Conservation (phyloP, 73 alveolate species). For the Symbiodinium pilosum region DNA sequence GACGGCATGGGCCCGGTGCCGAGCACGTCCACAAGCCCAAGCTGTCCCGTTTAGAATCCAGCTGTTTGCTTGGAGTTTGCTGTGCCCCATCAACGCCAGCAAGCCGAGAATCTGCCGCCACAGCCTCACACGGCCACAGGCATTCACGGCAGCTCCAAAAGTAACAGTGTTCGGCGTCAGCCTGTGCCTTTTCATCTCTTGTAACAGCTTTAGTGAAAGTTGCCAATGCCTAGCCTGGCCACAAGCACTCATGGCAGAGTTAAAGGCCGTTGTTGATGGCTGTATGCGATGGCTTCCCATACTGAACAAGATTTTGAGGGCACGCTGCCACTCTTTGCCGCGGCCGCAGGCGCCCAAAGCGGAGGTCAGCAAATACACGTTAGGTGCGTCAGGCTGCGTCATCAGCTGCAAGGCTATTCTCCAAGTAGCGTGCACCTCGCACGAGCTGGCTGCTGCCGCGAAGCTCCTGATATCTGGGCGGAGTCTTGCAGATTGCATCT, state of each 20-base stretch:
- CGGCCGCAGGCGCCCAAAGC: not conserved
- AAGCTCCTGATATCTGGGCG: not conserved
- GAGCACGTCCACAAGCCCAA: not conserved
- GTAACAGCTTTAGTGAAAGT: not conserved
- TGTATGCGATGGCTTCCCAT: not conserved
- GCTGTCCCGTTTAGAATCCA: not conserved
- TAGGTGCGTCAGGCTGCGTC: not conserved
- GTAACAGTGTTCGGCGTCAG: not conserved
- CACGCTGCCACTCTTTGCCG: not conserved
- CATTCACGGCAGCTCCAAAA: not conserved
- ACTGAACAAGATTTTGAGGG: not conserved
- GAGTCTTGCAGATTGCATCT: not conserved
- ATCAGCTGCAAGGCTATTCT: not conserved
- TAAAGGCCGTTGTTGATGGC: not conserved
- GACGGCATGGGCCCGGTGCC: not conserved
- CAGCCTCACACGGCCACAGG: slow-evolving; percentile 8
- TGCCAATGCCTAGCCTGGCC: slow-evolving; percentile 7
- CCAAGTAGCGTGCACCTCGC: not conserved
- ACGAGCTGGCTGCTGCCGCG: not conserved
- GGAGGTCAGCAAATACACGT: not conserved
- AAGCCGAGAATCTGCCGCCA: not conserved
- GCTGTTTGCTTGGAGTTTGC: not conserved
- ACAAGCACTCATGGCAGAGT: not conserved
- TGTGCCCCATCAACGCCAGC: not conserved
- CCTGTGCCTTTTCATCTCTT: not conserved